Percentiles rank a stretch among this genome's conserved stretches.
Evolutionary conservation across 1,139 yeast genomes (phyloP).

Genomic region (Geotrichum histeridarum): DNA sequence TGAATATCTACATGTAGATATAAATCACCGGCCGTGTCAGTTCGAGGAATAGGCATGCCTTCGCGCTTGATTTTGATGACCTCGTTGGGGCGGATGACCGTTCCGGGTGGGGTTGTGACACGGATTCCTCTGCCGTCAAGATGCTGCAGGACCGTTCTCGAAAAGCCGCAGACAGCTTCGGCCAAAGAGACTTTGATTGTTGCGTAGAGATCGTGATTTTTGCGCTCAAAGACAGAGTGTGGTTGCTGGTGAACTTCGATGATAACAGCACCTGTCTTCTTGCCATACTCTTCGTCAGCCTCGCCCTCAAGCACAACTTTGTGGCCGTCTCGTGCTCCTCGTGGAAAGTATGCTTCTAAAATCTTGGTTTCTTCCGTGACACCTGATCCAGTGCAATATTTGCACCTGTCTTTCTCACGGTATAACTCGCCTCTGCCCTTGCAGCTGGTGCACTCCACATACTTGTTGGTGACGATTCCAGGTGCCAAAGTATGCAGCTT

Average conservation of each 20-base stretch:
- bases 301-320: slow-evolving; percentile 57
- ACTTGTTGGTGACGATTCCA: slow-evolving; percentile 65
- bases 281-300: slow-evolving; percentile 70
- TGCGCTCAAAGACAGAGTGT: slow-evolving; percentile 49
- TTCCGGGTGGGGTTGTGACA: slow-evolving; percentile 54
- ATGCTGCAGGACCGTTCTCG: slow-evolving; percentile 61
- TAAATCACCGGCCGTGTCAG: slow-evolving; percentile 59
- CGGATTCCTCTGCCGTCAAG: slow-evolving; percentile 76
- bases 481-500: slow-evolving; percentile 66
- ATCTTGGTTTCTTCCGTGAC: slow-evolving; percentile 63
- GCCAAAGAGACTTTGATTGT: slow-evolving; percentile 58
- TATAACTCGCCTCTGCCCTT: slow-evolving; percentile 63
- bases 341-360: slow-evolving; percentile 69
- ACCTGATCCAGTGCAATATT: slow-evolving; percentile 64
- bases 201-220: slow-evolving; percentile 61
- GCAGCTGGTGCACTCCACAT: slow-evolving; percentile 64
- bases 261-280: slow-evolving; percentile 72
- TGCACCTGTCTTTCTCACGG: slow-evolving; percentile 68
- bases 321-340: slow-evolving; percentile 63
- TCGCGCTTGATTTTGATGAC: slow-evolving; percentile 62
- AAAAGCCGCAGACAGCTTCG: slow-evolving; percentile 81
- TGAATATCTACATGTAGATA: slow-evolving; percentile 66
- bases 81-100: slow-evolving; percentile 78
- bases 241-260: slow-evolving; percentile 50
- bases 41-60: slow-evolving; percentile 71